Percentiles rank a stretch among this genome's conserved stretches.
Evolutionary conservation across 371 early-diverging fungal species (phyloP).

Genomic region (Mucor plumbeus): DNA sequence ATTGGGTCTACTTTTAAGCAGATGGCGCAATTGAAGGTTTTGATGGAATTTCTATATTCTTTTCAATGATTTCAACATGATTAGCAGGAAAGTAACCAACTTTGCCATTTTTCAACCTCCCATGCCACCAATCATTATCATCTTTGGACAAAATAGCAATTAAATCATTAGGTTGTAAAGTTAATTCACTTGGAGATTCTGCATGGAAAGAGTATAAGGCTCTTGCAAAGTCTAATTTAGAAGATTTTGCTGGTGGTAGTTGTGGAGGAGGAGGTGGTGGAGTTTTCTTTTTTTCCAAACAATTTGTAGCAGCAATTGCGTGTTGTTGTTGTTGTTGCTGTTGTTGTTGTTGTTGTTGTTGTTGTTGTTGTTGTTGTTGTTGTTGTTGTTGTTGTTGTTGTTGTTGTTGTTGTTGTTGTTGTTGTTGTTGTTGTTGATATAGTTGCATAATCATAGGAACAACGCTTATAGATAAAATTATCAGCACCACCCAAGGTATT

Average conservation of each 20-base stretch:
- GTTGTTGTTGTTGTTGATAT: background rate
- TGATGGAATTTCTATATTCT: constrained; percentile 7
- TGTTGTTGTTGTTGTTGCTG: no score
- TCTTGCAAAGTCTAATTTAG: constrained; percentile 81
- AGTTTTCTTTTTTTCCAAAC: no score
- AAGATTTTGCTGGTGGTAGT: background rate
- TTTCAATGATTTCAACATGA: constrained; percentile 57
- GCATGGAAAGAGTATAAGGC: constrained; percentile 79
- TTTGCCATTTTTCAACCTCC: constrained; percentile 72
- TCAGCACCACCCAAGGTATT: background rate
- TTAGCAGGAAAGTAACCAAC: constrained; percentile 85
- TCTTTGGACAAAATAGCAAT: constrained; percentile 76
- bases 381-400: background rate
- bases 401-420: background rate
- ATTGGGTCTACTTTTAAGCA: background rate
- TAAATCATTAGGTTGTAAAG: constrained; percentile 78
- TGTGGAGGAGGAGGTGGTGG: no score
- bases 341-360: background rate
- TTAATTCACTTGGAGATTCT: constrained; percentile 74
- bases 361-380: background rate
- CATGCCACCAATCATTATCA: constrained; percentile 87
- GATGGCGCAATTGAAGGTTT: background rate
- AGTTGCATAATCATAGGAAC: background rate
- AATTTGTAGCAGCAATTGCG: no score
- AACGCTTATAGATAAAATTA: background rate